Percentiles rank a stretch among this genome's conserved stretches.
Conservation (phyloP, 176 grass and related monocot genomes). For the Oryza glumipatula region DNA sequence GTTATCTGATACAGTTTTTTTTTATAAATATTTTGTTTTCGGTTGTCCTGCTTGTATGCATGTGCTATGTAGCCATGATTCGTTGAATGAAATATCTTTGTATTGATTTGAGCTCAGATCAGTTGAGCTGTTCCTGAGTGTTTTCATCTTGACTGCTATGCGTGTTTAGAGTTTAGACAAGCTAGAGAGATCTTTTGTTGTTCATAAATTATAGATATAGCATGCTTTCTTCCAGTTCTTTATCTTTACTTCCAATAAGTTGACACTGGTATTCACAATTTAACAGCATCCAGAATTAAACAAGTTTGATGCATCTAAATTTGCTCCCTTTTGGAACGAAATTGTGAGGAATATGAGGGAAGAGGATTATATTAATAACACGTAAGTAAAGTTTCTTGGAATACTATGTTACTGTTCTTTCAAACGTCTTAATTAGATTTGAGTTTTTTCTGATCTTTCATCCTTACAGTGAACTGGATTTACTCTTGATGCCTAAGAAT, state of each 20-base stretch:
- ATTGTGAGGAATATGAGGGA: slow-evolving; percentile 82
- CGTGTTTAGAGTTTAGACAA: neutral
- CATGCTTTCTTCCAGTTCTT: slow-evolving; percentile 27
- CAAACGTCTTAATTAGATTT: slow-evolving; percentile 7
- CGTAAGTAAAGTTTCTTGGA: slow-evolving; percentile 51
- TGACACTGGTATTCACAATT: slow-evolving; percentile 35
- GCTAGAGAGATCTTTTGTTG: neutral
- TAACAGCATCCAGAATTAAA: slow-evolving; percentile 61
- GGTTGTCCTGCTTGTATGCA: neutral
- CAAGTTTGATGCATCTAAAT: slow-evolving; percentile 94
- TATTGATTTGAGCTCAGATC: neutral
- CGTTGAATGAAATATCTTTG: neutral
- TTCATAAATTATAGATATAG: neutral
- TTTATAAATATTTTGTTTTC: neutral
- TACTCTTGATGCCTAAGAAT: slow-evolving; percentile 91
- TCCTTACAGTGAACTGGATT: slow-evolving; percentile 69
- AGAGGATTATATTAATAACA: slow-evolving; percentile 86
- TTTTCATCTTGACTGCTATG: slow-evolving; percentile 11
- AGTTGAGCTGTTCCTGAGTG: neutral
- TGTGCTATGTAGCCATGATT: neutral
- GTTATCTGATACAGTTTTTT: neutral
- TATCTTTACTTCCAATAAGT: slow-evolving; percentile 22
- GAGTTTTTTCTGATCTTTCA: slow-evolving; percentile 25
- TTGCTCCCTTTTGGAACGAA: slow-evolving; percentile 96
- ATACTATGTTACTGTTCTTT: slow-evolving; percentile 7